Conservation (phyloP, 768 basidiomycete genomes). For the Pleurotus djamor region DNA sequence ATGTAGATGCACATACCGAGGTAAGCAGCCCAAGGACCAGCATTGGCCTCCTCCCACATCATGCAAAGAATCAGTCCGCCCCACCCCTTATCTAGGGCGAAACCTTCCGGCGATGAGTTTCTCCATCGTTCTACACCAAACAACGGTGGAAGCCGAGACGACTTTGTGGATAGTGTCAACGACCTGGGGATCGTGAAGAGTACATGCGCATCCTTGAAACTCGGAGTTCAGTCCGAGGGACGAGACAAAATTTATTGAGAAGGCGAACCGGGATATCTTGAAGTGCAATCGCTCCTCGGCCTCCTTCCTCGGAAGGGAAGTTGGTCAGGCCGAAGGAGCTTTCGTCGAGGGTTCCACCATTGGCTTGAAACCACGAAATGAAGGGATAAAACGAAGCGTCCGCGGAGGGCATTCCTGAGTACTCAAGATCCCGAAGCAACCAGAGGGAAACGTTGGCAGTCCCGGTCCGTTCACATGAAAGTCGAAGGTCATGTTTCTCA, state of each 20-base stretch:
- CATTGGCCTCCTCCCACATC: conserved; percentile 86
- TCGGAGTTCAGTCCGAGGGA: too few relatives aligned
- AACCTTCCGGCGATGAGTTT: conserved; percentile 23
- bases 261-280: conserved; percentile 63
- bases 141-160: conserved; percentile 58
- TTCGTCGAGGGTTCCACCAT: conserved; percentile 50
- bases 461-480: background rate
- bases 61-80: conserved; percentile 85
- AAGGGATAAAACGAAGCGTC: conserved; percentile 23
- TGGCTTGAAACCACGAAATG: conserved; percentile 55
- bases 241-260: background rate
- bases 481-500: background rate
- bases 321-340: conserved; percentile 40
- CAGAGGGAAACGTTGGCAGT: too few relatives aligned
- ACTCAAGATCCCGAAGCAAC: background rate
- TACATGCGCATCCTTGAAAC: conserved; percentile 60
- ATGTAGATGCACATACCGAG: conserved; percentile 44
- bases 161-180: conserved; percentile 76
- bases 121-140: conserved; percentile 71
- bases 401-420: background rate
- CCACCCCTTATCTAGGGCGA: conserved; percentile 70
- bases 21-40: conserved; percentile 68
- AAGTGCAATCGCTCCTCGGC: conserved; percentile 75
- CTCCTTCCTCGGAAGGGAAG: conserved; percentile 51
- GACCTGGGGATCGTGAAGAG: conserved; percentile 82